These are phyloP conservation scores for Cucumis sativus DNA, from an alignment of 306 rosid species.

Conservation along the genomic window DNA sequence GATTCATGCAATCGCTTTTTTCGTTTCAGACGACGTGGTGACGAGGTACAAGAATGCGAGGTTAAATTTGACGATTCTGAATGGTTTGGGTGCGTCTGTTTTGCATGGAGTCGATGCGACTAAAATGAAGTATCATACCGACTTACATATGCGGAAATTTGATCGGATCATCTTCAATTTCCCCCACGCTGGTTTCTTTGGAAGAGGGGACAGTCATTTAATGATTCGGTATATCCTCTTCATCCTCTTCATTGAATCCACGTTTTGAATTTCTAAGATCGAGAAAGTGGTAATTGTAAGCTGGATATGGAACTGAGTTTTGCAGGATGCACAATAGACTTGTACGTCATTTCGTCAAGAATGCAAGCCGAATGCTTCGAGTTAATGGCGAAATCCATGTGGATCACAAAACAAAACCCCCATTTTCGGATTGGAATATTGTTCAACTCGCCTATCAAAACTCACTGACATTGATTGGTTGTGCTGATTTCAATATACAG, in stretches of 20 bases:
- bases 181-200: constrained; percentile 50
- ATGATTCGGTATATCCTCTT: constrained; percentile 28
- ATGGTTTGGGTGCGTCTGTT: neutral
- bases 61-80: neutral
- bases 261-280: neutral
- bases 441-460: constrained; percentile 17
- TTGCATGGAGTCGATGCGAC: constrained; percentile 38
- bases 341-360: constrained; percentile 32
- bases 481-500: constrained; percentile 29
- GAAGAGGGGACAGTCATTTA: constrained; percentile 8
- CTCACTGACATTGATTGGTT: constrained; percentile 13
- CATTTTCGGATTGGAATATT: constrained; percentile 23
- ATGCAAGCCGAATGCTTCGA: constrained; percentile 37
- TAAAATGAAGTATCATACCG: constrained; percentile 23
- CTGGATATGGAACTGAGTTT: neutral
- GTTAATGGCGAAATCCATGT: constrained; percentile 45
- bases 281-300: neutral
- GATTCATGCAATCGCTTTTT: neutral
- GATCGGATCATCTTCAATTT: constrained; percentile 49
- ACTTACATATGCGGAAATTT: constrained; percentile 1
- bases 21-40: neutral
- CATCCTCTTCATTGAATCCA: neutral
- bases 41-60: neutral
- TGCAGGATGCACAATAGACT: constrained; percentile 39
- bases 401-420: constrained; percentile 36